phyloP scores from a whole-genome alignment of 148 eudicot genomes.

The Pharnaceum exiguum region DNA sequence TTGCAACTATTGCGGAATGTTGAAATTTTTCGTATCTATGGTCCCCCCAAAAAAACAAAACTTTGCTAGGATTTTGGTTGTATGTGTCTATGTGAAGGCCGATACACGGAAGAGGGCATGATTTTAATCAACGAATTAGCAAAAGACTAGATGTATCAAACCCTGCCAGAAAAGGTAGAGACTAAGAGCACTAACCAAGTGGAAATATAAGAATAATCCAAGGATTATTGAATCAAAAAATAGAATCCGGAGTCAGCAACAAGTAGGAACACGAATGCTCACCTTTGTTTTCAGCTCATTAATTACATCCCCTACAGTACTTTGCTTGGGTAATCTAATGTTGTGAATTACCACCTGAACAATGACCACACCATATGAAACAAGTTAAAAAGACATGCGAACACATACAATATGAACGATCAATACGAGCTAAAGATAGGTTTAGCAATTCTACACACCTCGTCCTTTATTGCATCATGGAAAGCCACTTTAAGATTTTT shows the following conservation, averaged over 20 bases:
- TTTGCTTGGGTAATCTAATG: slow-evolving; percentile 68
- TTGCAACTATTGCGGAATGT: no score
- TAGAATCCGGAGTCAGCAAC: background rate
- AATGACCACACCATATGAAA: slow-evolving; percentile 8
- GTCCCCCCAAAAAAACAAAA: no score
- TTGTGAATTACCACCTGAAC: slow-evolving; percentile 61
- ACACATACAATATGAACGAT: background rate
- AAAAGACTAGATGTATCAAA: no score
- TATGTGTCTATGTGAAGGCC: no score
- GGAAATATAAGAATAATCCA: background rate
- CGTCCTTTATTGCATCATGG: slow-evolving; percentile 71
- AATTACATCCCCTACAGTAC: slow-evolving; percentile 76
- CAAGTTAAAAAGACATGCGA: background rate
- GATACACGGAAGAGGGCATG: no score
- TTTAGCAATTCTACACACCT: slow-evolving; percentile 36
- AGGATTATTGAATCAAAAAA: background rate
- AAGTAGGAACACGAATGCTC: slow-evolving; percentile 3
- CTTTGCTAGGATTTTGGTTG: no score
- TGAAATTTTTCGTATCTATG: no score
- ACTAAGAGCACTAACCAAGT: background rate
- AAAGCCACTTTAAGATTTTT: slow-evolving; percentile 72
- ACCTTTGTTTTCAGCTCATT: slow-evolving; percentile 73
- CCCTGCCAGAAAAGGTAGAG: no score
- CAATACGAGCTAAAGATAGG: background rate
- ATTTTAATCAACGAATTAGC: no score